These are phyloP conservation scores for Penicillium expansum DNA, from an alignment of 2,329 filamentous ascomycete species.

Conservation along the genomic window DNA sequence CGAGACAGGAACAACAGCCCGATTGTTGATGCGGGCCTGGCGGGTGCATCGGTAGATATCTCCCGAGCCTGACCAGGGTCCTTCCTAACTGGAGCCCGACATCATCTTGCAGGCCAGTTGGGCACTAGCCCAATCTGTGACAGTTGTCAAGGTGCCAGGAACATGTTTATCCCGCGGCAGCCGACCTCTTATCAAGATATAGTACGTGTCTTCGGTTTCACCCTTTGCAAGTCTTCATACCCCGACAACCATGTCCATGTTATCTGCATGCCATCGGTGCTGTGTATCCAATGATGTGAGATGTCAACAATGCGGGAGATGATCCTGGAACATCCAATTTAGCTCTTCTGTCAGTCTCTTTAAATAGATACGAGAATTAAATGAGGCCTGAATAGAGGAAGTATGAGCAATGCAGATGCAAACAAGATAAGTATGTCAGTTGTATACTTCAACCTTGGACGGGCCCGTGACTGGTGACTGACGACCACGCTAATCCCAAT, in stretches of 20 bases:
- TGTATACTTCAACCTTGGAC: constrained; percentile 1
- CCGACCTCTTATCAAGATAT: background rate
- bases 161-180: constrained; percentile 3
- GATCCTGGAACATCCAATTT: background rate
- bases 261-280: constrained; percentile 1
- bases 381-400: background rate
- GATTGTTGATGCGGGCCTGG: constrained; percentile 16
- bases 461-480: constrained; percentile 35
- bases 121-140: constrained; percentile 15
- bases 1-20: constrained; percentile 21
- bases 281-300: constrained; percentile 1
- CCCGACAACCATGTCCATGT: background rate
- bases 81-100: constrained; percentile 12
- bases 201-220: constrained; percentile 1
- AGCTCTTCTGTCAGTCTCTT: background rate
- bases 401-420: background rate
- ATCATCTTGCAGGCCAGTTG: constrained; percentile 22
- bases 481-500: constrained; percentile 26
- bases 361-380: background rate
- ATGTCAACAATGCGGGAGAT: background rate
- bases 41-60: constrained; percentile 14
- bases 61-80: constrained; percentile 12
- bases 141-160: constrained; percentile 11
- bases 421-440: background rate
- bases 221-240: background rate